Percentiles rank a stretch among this genome's conserved stretches.
phyloP scores from a whole-genome alignment of 768 basidiomycete genomes.

The Calocybe indica region DNA sequence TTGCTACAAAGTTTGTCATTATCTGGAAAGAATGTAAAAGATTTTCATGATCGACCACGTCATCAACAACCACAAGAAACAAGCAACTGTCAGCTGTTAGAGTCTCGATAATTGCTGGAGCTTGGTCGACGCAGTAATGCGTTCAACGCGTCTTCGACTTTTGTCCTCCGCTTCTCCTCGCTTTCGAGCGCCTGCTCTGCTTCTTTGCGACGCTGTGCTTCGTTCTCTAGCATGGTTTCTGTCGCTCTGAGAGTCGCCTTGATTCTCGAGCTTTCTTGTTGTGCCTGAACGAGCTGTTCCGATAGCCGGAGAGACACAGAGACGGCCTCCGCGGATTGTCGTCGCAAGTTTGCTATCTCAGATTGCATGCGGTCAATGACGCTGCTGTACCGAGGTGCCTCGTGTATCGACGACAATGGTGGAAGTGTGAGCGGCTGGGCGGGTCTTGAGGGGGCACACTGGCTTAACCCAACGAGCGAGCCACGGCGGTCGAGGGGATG shows the following conservation, averaged over 20 bases:
- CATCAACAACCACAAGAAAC: too few relatives aligned
- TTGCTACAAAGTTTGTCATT: too few relatives aligned
- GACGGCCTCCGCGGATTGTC: constrained; percentile 64
- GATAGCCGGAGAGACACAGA: constrained; percentile 59
- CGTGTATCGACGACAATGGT: constrained; percentile 33
- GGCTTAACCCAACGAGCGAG: constrained; percentile 30
- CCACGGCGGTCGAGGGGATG: constrained; percentile 39
- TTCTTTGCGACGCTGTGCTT: constrained; percentile 49
- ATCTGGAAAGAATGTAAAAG: too few relatives aligned
- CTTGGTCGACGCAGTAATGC: constrained; percentile 22
- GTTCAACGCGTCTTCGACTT: constrained; percentile 45
- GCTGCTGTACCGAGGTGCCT: constrained; percentile 25
- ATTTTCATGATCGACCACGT: too few relatives aligned
- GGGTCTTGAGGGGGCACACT: constrained; percentile 22
- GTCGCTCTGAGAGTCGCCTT: constrained; percentile 47
- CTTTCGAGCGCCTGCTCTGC: constrained; percentile 49
- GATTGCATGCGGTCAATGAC: constrained; percentile 58
- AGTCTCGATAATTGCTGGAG: too few relatives aligned
- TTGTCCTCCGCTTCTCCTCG: constrained; percentile 37
- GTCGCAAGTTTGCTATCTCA: constrained; percentile 58
- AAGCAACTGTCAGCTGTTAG: too few relatives aligned
- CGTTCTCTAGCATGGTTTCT: constrained; percentile 58
- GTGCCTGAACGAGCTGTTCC: constrained; percentile 63
- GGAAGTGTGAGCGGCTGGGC: constrained; percentile 34
- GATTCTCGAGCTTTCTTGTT: constrained; percentile 52